A percentile compares a stretch with the other conserved stretches of the same genome.
Conservation (phyloP, 352 stramenopile genomes). For the Plasmopara halstedii region DNA sequence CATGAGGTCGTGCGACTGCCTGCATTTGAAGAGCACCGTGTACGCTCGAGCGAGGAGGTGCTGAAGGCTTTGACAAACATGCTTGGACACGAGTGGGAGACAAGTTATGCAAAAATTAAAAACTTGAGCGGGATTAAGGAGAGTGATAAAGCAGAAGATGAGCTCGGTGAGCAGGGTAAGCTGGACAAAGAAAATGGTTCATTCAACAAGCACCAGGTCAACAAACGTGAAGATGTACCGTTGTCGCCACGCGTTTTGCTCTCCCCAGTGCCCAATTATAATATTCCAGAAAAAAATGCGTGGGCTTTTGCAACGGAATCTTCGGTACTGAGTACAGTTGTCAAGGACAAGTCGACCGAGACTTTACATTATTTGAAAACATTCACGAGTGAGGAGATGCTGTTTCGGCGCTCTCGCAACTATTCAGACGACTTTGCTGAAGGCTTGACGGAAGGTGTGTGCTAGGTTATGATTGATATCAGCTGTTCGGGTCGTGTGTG, state of each 20-base stretch:
- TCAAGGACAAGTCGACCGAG: slow-evolving; percentile 28
- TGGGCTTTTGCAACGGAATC: slow-evolving; percentile 42
- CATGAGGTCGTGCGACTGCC: slow-evolving; percentile 74
- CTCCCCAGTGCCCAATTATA: slow-evolving; percentile 33
- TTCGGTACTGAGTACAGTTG: slow-evolving; percentile 32
- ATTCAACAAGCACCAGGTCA: slow-evolving; percentile 20
- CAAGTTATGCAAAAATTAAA: slow-evolving; percentile 65
- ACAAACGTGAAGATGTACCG: slow-evolving; percentile 32
- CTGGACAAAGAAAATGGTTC: slow-evolving; percentile 13
- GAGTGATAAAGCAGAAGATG: slow-evolving; percentile 21
- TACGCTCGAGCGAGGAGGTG: slow-evolving; percentile 77
- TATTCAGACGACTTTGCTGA: slow-evolving; percentile 73
- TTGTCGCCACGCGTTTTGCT: slow-evolving; percentile 52
- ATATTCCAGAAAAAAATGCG: slow-evolving; percentile 24
- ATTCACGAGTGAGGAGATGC: slow-evolving; percentile 53
- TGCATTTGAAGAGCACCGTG: slow-evolving; percentile 66
- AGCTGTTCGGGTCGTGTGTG: slow-evolving; percentile 2
- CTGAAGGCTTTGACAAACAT: slow-evolving; percentile 74
- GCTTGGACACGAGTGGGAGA: slow-evolving; percentile 70
- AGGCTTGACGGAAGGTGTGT: slow-evolving; percentile 71
- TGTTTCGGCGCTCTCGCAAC: slow-evolving; percentile 54
- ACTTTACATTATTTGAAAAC: slow-evolving; percentile 53
- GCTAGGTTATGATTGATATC: slow-evolving; percentile 42
- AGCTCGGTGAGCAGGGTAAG: slow-evolving; percentile 17
- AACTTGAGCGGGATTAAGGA: slow-evolving; percentile 28